Evolutionary conservation across 805 yeast genomes (phyloP), one percentile per base, ranked within the genome.

Genomic region (Starmerella etchellsii): DNA sequence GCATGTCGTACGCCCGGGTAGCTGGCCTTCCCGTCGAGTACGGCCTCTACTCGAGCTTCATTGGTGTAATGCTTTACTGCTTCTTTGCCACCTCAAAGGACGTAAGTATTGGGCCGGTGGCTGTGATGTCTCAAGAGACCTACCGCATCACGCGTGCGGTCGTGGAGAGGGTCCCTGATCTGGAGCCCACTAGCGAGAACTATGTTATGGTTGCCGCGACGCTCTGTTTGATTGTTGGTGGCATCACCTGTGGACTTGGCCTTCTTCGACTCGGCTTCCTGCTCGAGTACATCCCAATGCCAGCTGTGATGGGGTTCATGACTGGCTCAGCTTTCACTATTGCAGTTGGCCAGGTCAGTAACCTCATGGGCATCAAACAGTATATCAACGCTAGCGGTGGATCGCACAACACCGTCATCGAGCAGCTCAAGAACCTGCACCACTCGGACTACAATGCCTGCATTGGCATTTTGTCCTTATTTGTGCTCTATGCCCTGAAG

Each of bases 31-130:
- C 76, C 4, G 75, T 94, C 5, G 79, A 85, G 59, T 87, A 77
- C 53, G 96, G 96, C 37, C 70, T 87, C 35, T 87, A 87, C 62
- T 82, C 95, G 13, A 81, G 94, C 0, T 87, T 87, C 55, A 78
- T 87, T 35, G 96, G 96, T 56, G 94, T 85, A 11, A 71, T 84
- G 55, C 73, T 81, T 39, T 87, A 87, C 60, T 79, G 94, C 37
- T 71, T 87, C 54, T 87, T 87, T 62, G 96, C 96, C 13, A 87
- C 96, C 13, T 81, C 94, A 20, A 87, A 87, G 61, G 96, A 87
- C 67, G 94, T 87, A 29, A 80, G 93, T 46, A 85, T 87, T 53
- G 96, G 96, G 22, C 96, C 96, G 10, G 96, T 87, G 28, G 96
- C 96, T 11, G 96, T 87, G 42, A 85, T 87, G 94, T 81, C 94